Base-by-base conservation (phyloP, 2,329 filamentous ascomycete species). In the Aspergillus pseudotamarii region DNA sequence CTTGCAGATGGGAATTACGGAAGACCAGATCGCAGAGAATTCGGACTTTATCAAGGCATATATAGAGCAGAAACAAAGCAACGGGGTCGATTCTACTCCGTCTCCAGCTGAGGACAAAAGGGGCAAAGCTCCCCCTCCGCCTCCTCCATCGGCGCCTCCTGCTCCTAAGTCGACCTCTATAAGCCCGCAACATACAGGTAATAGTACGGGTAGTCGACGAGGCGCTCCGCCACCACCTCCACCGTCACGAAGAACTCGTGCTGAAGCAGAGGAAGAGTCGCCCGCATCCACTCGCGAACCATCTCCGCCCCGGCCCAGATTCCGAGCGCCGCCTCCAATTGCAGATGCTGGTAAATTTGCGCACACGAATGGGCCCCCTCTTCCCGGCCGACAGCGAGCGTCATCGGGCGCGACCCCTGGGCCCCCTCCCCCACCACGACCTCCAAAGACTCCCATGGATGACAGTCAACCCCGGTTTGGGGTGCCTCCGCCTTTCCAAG, bases 331-430 rank as follows among this genome's bases (percentile, higher is more conserved):
- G 53, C 95, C 95, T 38, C 92, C 94, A 2, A 80, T 98, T 64
- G 88, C 92, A 60, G 94, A 97, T 76, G 95, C 95, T 62, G 95
- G 95, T 43, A 96, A 92, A 78, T 95, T 88, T 74, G 93, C 91
- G 4, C 84, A 89, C 65, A 77, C 82, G 34, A 80, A 82, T 61
- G 78, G 76, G 28, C 82, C 79, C 62, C 69, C 82, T 23, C 79
- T 78, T 60, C 74, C 85, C 76, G 70, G 82, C 73, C 77, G 83
- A 72, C 76, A 80, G 63, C 75, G 83, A 68, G 85, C 85, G 65
- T 75, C 79, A 19, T 86, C 84, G 11, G 79, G 78, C 41, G 75
- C 81, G 69, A 73, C 78, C 56, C 82, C 88, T 34, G 89, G 86
- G 1, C 89, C 90, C 32, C 86, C 88, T 28, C 89, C 90, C 43